Evolutionary conservation across 176 grass and related monocot genomes (phyloP), one percentile per base, ranked within the genome.

Genomic region (Oryza longistaminata): DNA sequence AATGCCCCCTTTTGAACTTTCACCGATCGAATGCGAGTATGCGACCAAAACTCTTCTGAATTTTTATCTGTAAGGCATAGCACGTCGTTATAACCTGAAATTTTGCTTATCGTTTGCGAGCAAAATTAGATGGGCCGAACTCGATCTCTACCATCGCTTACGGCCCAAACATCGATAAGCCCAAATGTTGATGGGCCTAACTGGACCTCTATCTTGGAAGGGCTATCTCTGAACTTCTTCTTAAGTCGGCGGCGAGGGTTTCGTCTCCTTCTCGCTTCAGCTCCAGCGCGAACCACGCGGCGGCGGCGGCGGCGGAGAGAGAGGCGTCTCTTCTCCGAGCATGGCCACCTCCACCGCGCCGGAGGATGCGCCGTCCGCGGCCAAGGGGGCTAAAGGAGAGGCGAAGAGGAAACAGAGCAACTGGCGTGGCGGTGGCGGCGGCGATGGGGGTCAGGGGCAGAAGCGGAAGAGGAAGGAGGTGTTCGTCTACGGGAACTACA

Each of bases 401-500:
- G 7, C 45, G 14, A 68, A 52, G 58, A 48, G 9, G 82, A 88
- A 82, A 27, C 76, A 77, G 48, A 46, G 34, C 66, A 22, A 14
- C 21, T 44, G 39, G 16, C 73, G 35, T 6, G 55, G n/a, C n/a
- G n/a, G n/a, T n/a, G 73, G 33, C 13, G 19, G 73, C 2, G 86
- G 65, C 1, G 78, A 24, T 1, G 81, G 74, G 7, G 65, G 65
- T 22, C 11, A 15, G 72, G 55, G 42, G 31, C 40, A 77, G 48
- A 93, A 90, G 85, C 85, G 89, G 70, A 99, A 96, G 83, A 84
- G 29, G 66, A 84, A 83, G 43, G 83, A 90, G 50, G 64, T 78
- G 5, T 98, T 89, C 85, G 88, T 99, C 88, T 99, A 99, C 43
- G 96, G 96, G 3, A 99, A 96, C 88, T 98, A 98, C 83, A 92